These are phyloP conservation scores for Fusarium nodosum DNA, from an alignment of 2,329 filamentous ascomycete species.

Conservation along the genomic window DNA sequence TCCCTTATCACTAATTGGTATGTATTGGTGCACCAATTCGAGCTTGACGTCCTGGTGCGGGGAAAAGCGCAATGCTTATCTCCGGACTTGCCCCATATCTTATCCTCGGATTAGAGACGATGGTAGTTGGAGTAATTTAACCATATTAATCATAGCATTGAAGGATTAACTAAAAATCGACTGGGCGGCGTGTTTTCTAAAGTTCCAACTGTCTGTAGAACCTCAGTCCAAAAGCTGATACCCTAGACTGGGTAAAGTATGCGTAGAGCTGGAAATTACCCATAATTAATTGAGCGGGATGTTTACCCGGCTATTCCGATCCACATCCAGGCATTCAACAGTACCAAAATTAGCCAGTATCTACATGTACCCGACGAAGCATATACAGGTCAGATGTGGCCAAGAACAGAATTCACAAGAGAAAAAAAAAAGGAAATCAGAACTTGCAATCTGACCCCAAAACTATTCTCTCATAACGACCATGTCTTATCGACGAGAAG, in stretches of 20 bases:
- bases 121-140: neutral
- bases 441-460: too few relatives aligned
- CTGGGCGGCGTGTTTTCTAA: accelerated
- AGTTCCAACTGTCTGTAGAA: neutral
- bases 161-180: neutral
- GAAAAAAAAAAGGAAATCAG: too few relatives aligned
- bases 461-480: too few relatives aligned
- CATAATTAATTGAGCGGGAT: neutral
- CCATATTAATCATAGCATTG: neutral
- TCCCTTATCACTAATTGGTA: neutral
- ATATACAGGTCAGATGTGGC: too few relatives aligned
- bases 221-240: neutral
- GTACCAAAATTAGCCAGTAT: neutral
- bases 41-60: neutral
- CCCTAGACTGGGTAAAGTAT: neutral
- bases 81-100: neutral
- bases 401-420: too few relatives aligned
- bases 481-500: neutral
- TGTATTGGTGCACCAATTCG: too few relatives aligned
- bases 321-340: neutral
- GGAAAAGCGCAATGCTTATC: neutral
- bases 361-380: neutral
- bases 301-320: neutral
- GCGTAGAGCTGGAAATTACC: accelerated
- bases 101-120: neutral